These are phyloP conservation scores for Tricholoma sp. DNA, from an alignment of 768 basidiomycete genomes.

Conservation along the genomic window DNA sequence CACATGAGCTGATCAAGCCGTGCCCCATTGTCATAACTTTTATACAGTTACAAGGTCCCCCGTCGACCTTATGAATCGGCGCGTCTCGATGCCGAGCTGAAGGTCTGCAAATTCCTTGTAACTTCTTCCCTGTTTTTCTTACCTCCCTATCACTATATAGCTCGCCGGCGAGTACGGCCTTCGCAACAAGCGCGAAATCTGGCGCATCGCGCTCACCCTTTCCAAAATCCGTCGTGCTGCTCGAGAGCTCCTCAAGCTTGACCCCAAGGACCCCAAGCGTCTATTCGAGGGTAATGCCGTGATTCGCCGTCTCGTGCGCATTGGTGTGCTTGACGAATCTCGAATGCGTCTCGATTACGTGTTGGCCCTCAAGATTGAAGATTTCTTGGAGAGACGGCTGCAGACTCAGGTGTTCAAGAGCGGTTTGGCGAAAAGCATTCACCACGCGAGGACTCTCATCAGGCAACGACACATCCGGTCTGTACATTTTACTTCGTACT, in stretches of 20 bases:
- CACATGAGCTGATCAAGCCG: conserved; percentile 61
- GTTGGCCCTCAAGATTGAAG: conserved; percentile 97
- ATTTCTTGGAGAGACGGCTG: conserved; percentile 98
- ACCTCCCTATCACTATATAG: conserved; percentile 38
- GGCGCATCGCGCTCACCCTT: conserved; percentile 96
- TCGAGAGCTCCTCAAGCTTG: conserved; percentile 99
- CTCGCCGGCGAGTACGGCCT: conserved; percentile 99
- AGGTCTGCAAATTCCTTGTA: conserved; percentile 48
- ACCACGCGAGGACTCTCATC: conserved; percentile 98
- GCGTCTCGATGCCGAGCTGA: conserved; percentile 98
- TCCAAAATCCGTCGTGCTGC: conserved; percentile 99
- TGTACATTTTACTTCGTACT: conserved; percentile 19
- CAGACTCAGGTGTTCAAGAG: conserved; percentile 99
- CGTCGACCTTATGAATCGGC: conserved; percentile 95
- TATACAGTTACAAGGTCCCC: conserved; percentile 92
- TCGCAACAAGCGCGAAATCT: conserved; percentile 99
- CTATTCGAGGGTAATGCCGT: conserved; percentile 99
- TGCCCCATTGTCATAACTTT: conserved; percentile 57
- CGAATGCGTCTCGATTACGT: conserved; percentile 99
- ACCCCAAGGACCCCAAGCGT: conserved; percentile 98
- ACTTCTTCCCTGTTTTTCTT: neutral
- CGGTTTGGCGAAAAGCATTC: conserved; percentile 96
- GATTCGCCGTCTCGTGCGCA: conserved; percentile 93
- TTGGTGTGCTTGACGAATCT: conserved; percentile 98
- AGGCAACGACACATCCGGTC: conserved; percentile 97